Base-by-base conservation (phyloP, 257 asterid genomes). In the Craterostigma plantagineum region DNA sequence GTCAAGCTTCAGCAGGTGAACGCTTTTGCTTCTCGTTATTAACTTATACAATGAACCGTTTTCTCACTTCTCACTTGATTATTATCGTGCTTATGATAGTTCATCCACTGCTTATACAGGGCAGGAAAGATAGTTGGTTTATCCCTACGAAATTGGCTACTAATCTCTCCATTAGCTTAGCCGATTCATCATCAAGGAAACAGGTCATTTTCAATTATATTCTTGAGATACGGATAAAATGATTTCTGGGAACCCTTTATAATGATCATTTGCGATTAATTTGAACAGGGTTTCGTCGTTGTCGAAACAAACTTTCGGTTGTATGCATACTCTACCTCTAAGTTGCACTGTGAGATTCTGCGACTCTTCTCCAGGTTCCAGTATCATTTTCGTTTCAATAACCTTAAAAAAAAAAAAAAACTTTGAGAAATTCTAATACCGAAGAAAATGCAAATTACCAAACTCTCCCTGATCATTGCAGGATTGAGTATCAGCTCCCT, bases 401-500 rank as follows among this genome's bases (percentile, higher is more conserved):
- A n/a, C n/a, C n/a, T n/a, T n/a, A n/a, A n/a, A n/a, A n/a, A n/a
- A n/a, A n/a, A n/a, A n/a, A n/a, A n/a, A n/a, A n/a, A n/a, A n/a
- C n/a, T n/a, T n/a, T n/a, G n/a, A n/a, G n/a, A n/a, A n/a, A n/a
- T n/a, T n/a, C n/a, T n/a, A n/a, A n/a, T n/a, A n/a, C n/a, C n/a
- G n/a, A n/a, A n/a, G n/a, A n/a, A n/a, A n/a, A n/a, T n/a, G n/a
- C n/a, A n/a, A n/a, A n/a, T n/a, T n/a, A n/a, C n/a, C 43, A 39
- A n/a, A 6, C 14, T 39, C 14, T 4, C 14, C 43, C 7, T 39
- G 12, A 5, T 4, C 14, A 65, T 53, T 62, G 39, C 84, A 86
- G 97, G 78, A 72, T 87, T 27, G 95, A 82, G 56, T 87, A 87
- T 70, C 95, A 79, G 71, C 92, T 87, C 43, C 98, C 98, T 15